Conservation (phyloP, 1,139 yeast genomes). For the Blastobotrys arbuscula region DNA sequence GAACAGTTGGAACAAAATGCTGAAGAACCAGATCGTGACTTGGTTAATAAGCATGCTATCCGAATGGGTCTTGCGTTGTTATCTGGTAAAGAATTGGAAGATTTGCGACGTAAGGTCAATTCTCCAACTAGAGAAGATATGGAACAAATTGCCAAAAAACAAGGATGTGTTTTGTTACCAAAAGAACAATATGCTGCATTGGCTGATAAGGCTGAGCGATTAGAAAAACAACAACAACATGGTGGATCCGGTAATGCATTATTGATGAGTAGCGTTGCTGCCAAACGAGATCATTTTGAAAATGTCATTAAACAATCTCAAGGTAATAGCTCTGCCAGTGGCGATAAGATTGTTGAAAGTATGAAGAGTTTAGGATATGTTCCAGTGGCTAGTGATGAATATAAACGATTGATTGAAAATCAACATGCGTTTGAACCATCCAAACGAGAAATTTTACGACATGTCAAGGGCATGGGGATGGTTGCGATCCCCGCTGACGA, state of each 20-base stretch:
- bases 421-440: constrained; percentile 35
- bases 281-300: constrained; percentile 35
- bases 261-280: constrained; percentile 28
- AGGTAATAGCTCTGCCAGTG: constrained; percentile 18
- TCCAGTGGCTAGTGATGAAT: constrained; percentile 35
- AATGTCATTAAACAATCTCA: constrained; percentile 27
- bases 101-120: constrained; percentile 23
- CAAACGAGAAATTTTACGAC: constrained; percentile 33
- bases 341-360: constrained; percentile 31
- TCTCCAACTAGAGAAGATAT: constrained; percentile 35
- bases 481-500: constrained; percentile 37
- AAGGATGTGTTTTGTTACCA: constrained; percentile 46
- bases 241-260: constrained; percentile 11
- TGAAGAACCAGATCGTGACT: constrained; percentile 26
- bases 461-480: constrained; percentile 39
- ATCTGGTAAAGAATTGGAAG: constrained; percentile 25
- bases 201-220: constrained; percentile 18
- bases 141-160: constrained; percentile 44
- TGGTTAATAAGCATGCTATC: constrained; percentile 28
- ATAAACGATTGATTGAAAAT: constrained; percentile 32
- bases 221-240: constrained; percentile 11
- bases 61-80: constrained; percentile 28
- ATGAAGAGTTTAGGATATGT: constrained; percentile 34
- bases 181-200: constrained; percentile 39
- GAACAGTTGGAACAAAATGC: constrained; percentile 26